Evolutionary conservation across 2,329 filamentous ascomycete species (phyloP).

Genomic region (Cytospora piceae): DNA sequence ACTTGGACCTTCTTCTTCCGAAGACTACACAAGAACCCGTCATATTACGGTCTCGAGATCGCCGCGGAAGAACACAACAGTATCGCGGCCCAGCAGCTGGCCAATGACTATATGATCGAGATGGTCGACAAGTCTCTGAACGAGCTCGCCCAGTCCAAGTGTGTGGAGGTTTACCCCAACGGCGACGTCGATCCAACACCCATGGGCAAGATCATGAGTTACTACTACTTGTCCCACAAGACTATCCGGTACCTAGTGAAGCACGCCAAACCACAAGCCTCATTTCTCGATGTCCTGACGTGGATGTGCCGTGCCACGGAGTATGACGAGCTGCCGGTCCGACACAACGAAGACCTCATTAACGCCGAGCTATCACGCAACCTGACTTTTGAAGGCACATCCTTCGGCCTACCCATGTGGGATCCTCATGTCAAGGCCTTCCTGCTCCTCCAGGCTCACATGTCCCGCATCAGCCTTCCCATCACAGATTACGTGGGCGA

Average conservation of each 20-base stretch:
- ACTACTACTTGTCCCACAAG: conserved; percentile 96
- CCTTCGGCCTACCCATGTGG: conserved; percentile 87
- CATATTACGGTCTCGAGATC: conserved; percentile 95
- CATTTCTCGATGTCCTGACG: conserved; percentile 79
- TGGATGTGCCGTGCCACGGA: conserved; percentile 96
- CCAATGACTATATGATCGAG: conserved; percentile 92
- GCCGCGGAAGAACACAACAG: conserved; percentile 91
- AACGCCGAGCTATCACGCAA: conserved; percentile 87
- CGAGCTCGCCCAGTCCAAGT: conserved; percentile 82
- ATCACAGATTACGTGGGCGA: conserved; percentile 98
- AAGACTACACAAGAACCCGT: conserved; percentile 94
- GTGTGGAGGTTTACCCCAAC: conserved; percentile 80
- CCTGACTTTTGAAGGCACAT: conserved; percentile 64
- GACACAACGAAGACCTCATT: conserved; percentile 97
- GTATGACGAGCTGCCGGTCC: conserved; percentile 96
- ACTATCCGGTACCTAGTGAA: conserved; percentile 85
- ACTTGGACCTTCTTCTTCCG: conserved; percentile 99
- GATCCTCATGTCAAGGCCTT: conserved; percentile 98
- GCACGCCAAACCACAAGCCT: conserved; percentile 74
- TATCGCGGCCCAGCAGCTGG: conserved; percentile 79
- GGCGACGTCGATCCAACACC: conserved; percentile 89
- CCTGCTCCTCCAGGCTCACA: conserved; percentile 89
- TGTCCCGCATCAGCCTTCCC: conserved; percentile 88
- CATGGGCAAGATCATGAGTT: conserved; percentile 97
- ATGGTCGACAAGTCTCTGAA: conserved; percentile 85